phyloP scores from a whole-genome alignment of 306 rosid species.

The Pyrus communis region DNA sequence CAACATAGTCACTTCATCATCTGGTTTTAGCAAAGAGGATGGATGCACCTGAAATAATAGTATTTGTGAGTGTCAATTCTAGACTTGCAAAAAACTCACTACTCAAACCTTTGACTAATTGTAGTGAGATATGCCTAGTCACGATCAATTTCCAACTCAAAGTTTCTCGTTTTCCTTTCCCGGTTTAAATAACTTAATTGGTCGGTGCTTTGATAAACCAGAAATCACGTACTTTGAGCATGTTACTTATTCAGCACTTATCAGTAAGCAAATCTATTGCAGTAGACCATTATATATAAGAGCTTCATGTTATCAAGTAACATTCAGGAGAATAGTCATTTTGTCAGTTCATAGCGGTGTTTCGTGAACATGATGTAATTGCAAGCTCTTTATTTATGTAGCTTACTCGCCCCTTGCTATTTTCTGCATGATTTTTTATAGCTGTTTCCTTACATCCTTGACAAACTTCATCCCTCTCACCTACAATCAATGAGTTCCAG shows the following conservation, averaged over 20 bases:
- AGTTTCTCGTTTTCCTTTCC: not conserved
- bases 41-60: slow-evolving; percentile 70
- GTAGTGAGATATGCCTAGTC: not conserved
- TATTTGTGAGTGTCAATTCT: not conserved
- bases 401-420: slow-evolving; percentile 65
- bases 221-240: not conserved
- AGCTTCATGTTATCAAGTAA: not conserved
- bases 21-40: slow-evolving; percentile 55
- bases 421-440: slow-evolving; percentile 83
- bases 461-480: slow-evolving; percentile 94
- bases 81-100: not conserved
- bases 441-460: slow-evolving; percentile 64
- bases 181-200: not conserved
- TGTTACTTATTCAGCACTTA: not conserved
- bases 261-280: not conserved
- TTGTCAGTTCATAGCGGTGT: not conserved
- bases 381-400: slow-evolving; percentile 11
- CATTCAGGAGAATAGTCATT: not conserved
- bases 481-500: slow-evolving; percentile 41
- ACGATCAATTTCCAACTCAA: not conserved
- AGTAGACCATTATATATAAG: not conserved
- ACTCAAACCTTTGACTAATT: not conserved
- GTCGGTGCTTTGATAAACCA: slow-evolving; percentile 1
- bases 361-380: not conserved
- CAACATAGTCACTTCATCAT: slow-evolving; percentile 74